Conservation (phyloP, 139 green algal genomes). For the Closterium sp. region DNA sequence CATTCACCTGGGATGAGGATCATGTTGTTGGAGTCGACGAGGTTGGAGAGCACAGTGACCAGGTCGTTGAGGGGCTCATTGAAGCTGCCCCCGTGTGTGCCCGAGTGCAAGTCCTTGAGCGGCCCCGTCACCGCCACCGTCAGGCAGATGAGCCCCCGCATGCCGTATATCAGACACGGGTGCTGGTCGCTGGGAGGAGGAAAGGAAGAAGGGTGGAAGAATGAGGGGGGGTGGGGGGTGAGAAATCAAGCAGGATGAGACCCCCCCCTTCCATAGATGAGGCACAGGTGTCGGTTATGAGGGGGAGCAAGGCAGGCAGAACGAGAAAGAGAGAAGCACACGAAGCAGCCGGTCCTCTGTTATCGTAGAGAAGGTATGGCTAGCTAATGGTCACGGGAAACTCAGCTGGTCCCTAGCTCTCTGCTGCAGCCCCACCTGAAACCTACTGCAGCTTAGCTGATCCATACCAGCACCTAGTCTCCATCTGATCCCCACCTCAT, state of each 20-base stretch:
- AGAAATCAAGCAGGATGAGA: constrained; percentile 75
- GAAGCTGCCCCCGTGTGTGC: constrained; percentile 94
- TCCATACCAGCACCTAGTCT: too few relatives aligned
- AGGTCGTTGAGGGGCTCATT: constrained; percentile 89
- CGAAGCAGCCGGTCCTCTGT: background rate
- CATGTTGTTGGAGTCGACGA: constrained; percentile 57
- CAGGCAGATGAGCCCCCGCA: constrained; percentile 79
- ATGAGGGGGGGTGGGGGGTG: too few relatives aligned
- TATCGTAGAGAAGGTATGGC: too few relatives aligned
- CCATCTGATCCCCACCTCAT: too few relatives aligned
- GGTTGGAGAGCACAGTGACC: constrained; percentile 65
- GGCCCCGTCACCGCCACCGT: constrained; percentile 73
- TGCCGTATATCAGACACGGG: constrained; percentile 96
- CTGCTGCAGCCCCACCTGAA: too few relatives aligned
- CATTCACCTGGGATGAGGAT: too few relatives aligned
- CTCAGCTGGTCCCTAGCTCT: too few relatives aligned
- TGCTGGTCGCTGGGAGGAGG: constrained; percentile 67
- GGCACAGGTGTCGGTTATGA: constrained; percentile 82
- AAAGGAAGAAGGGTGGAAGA: too few relatives aligned
- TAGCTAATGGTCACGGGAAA: too few relatives aligned
- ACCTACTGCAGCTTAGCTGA: too few relatives aligned
- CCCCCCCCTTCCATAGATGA: constrained; percentile 92
- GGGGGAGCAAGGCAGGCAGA: background rate
- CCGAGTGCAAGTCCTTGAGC: constrained; percentile 83
- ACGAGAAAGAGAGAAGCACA: background rate